A percentile compares a stretch with the other conserved stretches of the same genome.
These are phyloP conservation scores for Monosporascus cannonballus DNA, from an alignment of 2,329 filamentous ascomycete genomes.

Conservation along the genomic window DNA sequence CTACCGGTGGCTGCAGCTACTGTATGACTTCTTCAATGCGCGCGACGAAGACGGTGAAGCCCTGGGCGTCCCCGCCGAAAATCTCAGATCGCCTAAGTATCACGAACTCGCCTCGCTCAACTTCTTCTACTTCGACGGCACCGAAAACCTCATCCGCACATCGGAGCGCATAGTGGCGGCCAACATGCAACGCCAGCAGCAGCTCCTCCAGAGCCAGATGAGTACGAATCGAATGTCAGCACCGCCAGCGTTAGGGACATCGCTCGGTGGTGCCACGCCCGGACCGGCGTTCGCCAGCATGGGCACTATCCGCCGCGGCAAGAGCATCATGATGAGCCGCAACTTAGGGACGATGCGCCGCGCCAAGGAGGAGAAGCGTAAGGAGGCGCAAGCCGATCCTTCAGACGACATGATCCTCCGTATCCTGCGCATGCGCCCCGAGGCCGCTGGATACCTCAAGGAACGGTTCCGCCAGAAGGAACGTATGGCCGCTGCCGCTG, in stretches of 20 bases:
- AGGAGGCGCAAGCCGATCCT: constrained; percentile 91
- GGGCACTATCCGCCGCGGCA: constrained; percentile 58
- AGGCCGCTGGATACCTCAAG: constrained; percentile 80
- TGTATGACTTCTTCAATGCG: constrained; percentile 94
- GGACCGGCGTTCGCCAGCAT: constrained; percentile 57
- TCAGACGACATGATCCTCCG: constrained; percentile 97
- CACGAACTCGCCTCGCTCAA: constrained; percentile 93
- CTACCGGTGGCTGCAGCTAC: constrained; percentile 85
- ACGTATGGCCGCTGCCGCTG: constrained; percentile 79
- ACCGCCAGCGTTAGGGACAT: constrained; percentile 43
- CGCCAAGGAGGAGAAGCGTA: constrained; percentile 91
- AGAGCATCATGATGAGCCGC: constrained; percentile 87
- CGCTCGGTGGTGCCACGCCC: constrained; percentile 43
- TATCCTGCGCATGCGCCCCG: constrained; percentile 90
- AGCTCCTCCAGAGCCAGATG: constrained; percentile 51
- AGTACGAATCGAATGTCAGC: constrained; percentile 63
- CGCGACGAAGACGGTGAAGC: constrained; percentile 79
- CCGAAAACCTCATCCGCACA: constrained; percentile 86
- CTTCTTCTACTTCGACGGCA: constrained; percentile 97
- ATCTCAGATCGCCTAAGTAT: constrained; percentile 96
- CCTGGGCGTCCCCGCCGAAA: constrained; percentile 81
- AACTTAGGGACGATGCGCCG: constrained; percentile 96
- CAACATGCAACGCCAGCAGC: constrained; percentile 68
- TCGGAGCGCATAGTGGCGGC: constrained; percentile 93
- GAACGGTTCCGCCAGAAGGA: constrained; percentile 93